phyloP scores from a whole-genome alignment of 129 eudicot species.

The Arctium minus region DNA sequence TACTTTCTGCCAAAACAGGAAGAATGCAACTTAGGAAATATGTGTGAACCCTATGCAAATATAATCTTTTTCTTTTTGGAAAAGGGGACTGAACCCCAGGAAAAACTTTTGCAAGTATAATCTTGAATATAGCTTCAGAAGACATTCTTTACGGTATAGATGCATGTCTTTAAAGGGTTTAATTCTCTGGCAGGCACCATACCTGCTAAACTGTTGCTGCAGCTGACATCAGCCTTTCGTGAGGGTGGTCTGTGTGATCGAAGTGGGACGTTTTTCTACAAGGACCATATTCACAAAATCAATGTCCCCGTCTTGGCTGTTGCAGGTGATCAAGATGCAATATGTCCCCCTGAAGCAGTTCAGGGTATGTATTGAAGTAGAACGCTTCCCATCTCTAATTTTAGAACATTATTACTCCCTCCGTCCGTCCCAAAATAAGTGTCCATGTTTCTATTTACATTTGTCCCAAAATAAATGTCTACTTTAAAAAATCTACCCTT shows the following conservation, averaged over 20 bases:
- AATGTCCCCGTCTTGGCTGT: conserved; percentile 76
- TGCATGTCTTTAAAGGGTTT: conserved; percentile 1
- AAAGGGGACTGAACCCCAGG: too few relatives aligned
- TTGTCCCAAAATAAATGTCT: background rate
- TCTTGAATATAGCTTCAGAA: background rate
- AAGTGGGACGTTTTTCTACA: conserved; percentile 69
- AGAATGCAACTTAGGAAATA: background rate
- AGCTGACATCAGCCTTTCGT: conserved; percentile 72
- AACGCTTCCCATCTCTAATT: background rate
- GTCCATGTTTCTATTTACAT: background rate
- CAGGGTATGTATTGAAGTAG: conserved; percentile 39
- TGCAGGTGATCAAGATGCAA: conserved; percentile 85
- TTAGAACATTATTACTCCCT: background rate
- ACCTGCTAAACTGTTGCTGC: conserved; percentile 82
- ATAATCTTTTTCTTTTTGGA: too few relatives aligned
- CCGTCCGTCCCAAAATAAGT: background rate
- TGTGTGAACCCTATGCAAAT: too few relatives aligned
- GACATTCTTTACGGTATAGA: background rate
- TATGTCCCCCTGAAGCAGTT: conserved; percentile 98
- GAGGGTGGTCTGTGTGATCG: conserved; percentile 80
- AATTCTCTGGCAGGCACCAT: conserved; percentile 61
- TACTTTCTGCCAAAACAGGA: background rate
- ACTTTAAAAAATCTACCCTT: background rate
- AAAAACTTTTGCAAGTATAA: background rate
- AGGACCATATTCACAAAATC: conserved; percentile 77